A percentile compares a stretch with the other conserved stretches of the same genome.
Evolutionary conservation across 495 filamentous ascomycete species (phyloP).

Genomic region (Podospora conica): DNA sequence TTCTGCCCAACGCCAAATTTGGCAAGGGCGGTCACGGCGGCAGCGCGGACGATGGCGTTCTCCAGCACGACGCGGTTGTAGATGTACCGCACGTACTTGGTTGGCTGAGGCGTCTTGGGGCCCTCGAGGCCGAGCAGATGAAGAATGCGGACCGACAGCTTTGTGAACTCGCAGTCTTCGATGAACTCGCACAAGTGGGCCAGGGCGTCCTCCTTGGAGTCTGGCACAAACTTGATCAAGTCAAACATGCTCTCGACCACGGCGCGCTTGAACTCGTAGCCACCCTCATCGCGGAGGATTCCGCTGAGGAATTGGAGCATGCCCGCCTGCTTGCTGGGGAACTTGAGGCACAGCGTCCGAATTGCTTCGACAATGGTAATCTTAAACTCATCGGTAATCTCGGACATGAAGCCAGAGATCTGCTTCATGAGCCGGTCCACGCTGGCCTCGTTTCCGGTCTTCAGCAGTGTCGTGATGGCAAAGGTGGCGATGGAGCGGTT

Average conservation of each 20-base stretch:
- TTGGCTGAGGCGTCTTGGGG: slow-evolving; percentile 90
- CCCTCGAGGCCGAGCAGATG: slow-evolving; percentile 92
- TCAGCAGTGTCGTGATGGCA: slow-evolving; percentile 94
- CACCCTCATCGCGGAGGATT: slow-evolving; percentile 91
- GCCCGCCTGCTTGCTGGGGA: slow-evolving; percentile 94
- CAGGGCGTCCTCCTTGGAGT: slow-evolving; percentile 94
- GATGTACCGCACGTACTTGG: slow-evolving; percentile 98
- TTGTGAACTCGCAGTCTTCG: slow-evolving; percentile 99
- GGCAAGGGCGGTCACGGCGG: slow-evolving; percentile 89
- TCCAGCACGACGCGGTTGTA: slow-evolving; percentile 98
- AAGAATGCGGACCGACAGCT: slow-evolving; percentile 89
- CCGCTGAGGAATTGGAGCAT: slow-evolving; percentile 96
- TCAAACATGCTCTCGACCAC: slow-evolving; percentile 99
- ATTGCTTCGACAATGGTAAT: slow-evolving; percentile 99
- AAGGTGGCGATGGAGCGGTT: slow-evolving; percentile 98
- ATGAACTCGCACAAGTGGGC: slow-evolving; percentile 98
- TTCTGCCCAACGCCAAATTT: slow-evolving; percentile 98
- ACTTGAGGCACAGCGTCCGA: slow-evolving; percentile 92
- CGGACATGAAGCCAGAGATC: slow-evolving; percentile 93
- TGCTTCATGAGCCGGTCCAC: slow-evolving; percentile 99
- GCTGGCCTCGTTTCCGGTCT: slow-evolving; percentile 94
- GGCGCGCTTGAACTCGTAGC: slow-evolving; percentile 95
- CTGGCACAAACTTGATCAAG: slow-evolving; percentile 96
- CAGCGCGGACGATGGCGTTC: slow-evolving; percentile 92
- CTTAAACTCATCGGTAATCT: slow-evolving; percentile 98